phyloP scores from a whole-genome alignment of 2,329 filamentous ascomycete genomes.

The Rutstroemia sp. region DNA sequence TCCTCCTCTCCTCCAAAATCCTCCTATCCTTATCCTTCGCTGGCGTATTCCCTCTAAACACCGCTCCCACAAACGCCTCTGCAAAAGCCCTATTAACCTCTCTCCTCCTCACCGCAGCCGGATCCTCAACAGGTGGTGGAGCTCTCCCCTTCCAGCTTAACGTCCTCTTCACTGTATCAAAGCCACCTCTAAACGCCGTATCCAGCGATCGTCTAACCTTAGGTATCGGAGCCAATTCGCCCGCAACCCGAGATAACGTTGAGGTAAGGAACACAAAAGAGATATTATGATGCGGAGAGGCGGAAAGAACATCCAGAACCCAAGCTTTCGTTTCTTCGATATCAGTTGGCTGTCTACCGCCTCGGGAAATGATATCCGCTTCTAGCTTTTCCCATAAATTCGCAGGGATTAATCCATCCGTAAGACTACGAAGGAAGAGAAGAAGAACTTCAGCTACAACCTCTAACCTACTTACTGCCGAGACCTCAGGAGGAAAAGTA shows the following conservation, averaged over 20 bases:
- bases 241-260: constrained; percentile 56
- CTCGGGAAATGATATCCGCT: constrained; percentile 41
- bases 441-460: constrained; percentile 64
- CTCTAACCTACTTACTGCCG: constrained; percentile 65
- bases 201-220: constrained; percentile 13
- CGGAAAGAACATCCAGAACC: constrained; percentile 67
- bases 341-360: constrained; percentile 34
- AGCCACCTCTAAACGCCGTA: constrained; percentile 17
- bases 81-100: constrained; percentile 56
- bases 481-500: constrained; percentile 54
- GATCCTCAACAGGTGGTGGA: constrained; percentile 34
- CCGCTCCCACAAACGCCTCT: constrained; percentile 53
- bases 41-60: constrained; percentile 47
- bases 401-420: constrained; percentile 70
- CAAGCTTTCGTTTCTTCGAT: constrained; percentile 50
- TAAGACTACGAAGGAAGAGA: constrained; percentile 65
- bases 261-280: constrained; percentile 82
- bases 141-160: constrained; percentile 24
- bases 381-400: constrained; percentile 65
- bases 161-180: constrained; percentile 21
- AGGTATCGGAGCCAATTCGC: constrained; percentile 42
- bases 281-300: constrained; percentile 73
- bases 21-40: constrained; percentile 49
- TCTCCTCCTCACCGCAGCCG: constrained; percentile 46
- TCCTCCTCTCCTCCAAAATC: constrained; percentile 54